Conservation (phyloP, 495 filamentous ascomycete genomes). For the Venustampulla echinocandica region DNA sequence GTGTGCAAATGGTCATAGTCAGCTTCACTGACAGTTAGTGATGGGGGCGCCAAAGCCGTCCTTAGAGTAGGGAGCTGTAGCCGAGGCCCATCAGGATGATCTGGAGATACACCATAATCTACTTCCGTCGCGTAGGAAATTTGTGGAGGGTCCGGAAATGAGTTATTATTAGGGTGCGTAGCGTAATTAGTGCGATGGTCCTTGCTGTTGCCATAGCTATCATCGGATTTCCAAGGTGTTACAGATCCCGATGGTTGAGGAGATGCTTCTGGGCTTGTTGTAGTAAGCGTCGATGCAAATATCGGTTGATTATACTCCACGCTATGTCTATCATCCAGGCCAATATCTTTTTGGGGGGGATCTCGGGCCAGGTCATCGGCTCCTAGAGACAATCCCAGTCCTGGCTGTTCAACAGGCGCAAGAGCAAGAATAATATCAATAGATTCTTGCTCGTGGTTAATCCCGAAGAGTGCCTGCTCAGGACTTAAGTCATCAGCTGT, state of each 20-base stretch:
- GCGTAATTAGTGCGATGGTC: not conserved
- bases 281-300: constrained; percentile 11
- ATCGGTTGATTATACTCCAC: constrained; percentile 1
- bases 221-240: constrained; percentile 5
- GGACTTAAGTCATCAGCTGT: constrained; percentile 14
- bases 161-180: not conserved
- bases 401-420: constrained; percentile 30
- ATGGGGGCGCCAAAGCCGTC: constrained; percentile 13
- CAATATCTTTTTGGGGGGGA: constrained; percentile 9
- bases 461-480: constrained; percentile 17
- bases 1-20: constrained; percentile 14
- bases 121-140: constrained; percentile 3
- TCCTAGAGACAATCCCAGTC: not conserved
- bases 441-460: constrained; percentile 40
- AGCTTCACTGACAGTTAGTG: constrained; percentile 7
- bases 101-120: not conserved
- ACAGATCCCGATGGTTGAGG: not conserved
- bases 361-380: constrained; percentile 10
- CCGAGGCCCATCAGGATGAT: not conserved
- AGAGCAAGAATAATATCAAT: constrained; percentile 53
- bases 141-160: not conserved
- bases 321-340: not conserved
- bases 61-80: constrained; percentile 10
- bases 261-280: constrained; percentile 8
- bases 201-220: not conserved